phyloP scores from a whole-genome alignment of 495 filamentous ascomycete species.

The Lichenothelia convexa region DNA sequence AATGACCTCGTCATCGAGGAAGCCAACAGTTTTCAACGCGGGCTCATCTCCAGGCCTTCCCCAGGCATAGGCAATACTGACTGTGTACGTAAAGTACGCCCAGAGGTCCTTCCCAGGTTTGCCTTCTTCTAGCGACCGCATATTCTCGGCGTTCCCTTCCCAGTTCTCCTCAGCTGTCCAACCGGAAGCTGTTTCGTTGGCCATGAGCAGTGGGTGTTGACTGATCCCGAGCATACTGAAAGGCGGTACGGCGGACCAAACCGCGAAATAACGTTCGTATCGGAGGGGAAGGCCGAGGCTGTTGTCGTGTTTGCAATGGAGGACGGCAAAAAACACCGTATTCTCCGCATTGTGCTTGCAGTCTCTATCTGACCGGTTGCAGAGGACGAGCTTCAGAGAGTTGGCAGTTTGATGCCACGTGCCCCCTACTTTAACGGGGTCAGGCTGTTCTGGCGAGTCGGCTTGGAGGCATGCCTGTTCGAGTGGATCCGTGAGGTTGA shows the following conservation, averaged over 20 bases:
- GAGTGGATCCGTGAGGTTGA: slow-evolving; percentile 19
- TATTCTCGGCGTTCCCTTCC: slow-evolving; percentile 8
- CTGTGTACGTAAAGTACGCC: slow-evolving; percentile 25
- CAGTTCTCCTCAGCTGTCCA: slow-evolving; percentile 20
- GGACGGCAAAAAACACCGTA: slow-evolving; percentile 20
- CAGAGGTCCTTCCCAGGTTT: slow-evolving; percentile 10
- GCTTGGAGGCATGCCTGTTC: slow-evolving; percentile 19
- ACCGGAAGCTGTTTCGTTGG: slow-evolving; percentile 22
- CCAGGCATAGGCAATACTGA: slow-evolving; percentile 24
- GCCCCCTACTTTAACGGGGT: slow-evolving; percentile 5
- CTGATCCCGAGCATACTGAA: slow-evolving; percentile 22
- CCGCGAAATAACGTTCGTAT: slow-evolving; percentile 23
- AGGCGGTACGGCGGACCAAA: slow-evolving; percentile 19
- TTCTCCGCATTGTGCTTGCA: slow-evolving; percentile 14
- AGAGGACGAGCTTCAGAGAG: slow-evolving; percentile 21
- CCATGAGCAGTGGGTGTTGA: slow-evolving; percentile 20
- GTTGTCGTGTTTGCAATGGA: slow-evolving; percentile 23
- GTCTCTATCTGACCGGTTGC: slow-evolving; percentile 11
- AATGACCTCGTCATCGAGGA: slow-evolving; percentile 23
- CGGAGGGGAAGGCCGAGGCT: slow-evolving; percentile 17
- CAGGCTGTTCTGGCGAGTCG: too few species aligned
- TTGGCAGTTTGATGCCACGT: slow-evolving; percentile 25
- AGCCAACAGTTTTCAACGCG: slow-evolving; percentile 19
- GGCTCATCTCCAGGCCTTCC: slow-evolving; percentile 11
- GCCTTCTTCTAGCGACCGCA: slow-evolving; percentile 3